These are phyloP conservation scores for Santalum album DNA, from an alignment of 164 flowering plant species.

Conservation along the genomic window DNA sequence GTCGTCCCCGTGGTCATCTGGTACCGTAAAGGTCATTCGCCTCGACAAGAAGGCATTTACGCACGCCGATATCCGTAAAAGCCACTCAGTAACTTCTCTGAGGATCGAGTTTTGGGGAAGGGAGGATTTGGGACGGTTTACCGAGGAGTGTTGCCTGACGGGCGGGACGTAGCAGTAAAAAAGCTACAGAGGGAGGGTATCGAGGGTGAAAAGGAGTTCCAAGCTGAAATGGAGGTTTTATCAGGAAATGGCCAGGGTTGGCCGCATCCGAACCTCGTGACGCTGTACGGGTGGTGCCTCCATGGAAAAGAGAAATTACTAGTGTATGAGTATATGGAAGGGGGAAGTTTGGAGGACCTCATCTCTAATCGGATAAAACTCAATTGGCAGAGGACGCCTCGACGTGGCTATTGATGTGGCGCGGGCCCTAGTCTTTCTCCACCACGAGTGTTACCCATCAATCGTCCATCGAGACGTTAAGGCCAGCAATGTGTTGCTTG, in stretches of 20 bases:
- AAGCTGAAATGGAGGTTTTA: conserved; percentile 81
- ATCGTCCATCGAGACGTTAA: conserved; percentile 89
- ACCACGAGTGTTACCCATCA: conserved; percentile 78
- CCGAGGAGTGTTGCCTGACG: conserved; percentile 67
- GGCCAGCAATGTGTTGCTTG: conserved; percentile 81
- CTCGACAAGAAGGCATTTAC: conserved; percentile 66
- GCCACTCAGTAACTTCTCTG: conserved; percentile 70
- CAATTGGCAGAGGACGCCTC: conserved; percentile 49
- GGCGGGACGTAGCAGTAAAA: conserved; percentile 75
- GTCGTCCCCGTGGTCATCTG: conserved; percentile 52
- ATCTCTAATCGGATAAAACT: conserved; percentile 38
- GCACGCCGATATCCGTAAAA: conserved; percentile 50
- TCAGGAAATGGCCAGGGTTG: conserved; percentile 56
- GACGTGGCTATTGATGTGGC: conserved; percentile 68
- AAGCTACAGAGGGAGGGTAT: conserved; percentile 70
- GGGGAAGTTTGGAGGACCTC: conserved; percentile 79
- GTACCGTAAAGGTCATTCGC: conserved; percentile 51
- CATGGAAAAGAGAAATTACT: conserved; percentile 57
- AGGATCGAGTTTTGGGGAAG: conserved; percentile 52
- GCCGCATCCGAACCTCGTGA: conserved; percentile 85
- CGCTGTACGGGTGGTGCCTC: conserved; percentile 87
- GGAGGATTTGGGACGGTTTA: conserved; percentile 87
- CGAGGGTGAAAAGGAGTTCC: conserved; percentile 80
- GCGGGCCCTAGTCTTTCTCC: conserved; percentile 62
- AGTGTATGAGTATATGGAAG: conserved; percentile 84